A percentile compares a stretch with the other conserved stretches of the same genome.
phyloP scores from a whole-genome alignment of 2,329 filamentous ascomycete species.

The Colletotrichum filicis region DNA sequence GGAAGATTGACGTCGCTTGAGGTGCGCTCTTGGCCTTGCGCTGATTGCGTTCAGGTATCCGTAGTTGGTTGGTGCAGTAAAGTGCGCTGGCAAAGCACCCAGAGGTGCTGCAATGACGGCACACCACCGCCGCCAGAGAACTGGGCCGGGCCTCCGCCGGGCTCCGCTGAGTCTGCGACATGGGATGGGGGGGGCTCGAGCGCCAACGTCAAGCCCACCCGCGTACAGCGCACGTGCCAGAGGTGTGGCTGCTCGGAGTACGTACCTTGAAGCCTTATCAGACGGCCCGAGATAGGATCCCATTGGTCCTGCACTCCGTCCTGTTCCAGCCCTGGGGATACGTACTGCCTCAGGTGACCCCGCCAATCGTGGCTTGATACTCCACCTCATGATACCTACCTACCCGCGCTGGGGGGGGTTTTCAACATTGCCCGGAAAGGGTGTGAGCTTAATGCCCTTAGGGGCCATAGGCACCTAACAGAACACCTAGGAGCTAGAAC shows the following conservation, averaged over 20 bases:
- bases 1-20: constrained; percentile 3
- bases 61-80: background rate
- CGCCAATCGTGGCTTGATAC: background rate
- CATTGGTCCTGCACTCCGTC: background rate
- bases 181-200: constrained; percentile 14
- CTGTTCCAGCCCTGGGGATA: background rate
- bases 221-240: background rate
- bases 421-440: no score
- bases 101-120: constrained; percentile 16
- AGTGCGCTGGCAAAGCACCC: background rate
- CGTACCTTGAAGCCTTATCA: background rate
- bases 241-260: background rate
- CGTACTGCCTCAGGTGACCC: background rate
- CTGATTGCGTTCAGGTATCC: background rate
- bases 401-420: no score
- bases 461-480: no score
- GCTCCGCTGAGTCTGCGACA: background rate
- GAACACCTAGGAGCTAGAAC: no score
- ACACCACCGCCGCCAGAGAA: background rate
- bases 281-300: background rate
- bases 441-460: no score
- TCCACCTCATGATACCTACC: no score
- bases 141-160: constrained; percentile 4
- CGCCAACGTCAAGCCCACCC: background rate
- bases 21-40: constrained; percentile 1